Percentiles rank a stretch among this genome's conserved stretches.
Conservation (phyloP, 768 basidiomycete species). For the Lactarius evosmus region DNA sequence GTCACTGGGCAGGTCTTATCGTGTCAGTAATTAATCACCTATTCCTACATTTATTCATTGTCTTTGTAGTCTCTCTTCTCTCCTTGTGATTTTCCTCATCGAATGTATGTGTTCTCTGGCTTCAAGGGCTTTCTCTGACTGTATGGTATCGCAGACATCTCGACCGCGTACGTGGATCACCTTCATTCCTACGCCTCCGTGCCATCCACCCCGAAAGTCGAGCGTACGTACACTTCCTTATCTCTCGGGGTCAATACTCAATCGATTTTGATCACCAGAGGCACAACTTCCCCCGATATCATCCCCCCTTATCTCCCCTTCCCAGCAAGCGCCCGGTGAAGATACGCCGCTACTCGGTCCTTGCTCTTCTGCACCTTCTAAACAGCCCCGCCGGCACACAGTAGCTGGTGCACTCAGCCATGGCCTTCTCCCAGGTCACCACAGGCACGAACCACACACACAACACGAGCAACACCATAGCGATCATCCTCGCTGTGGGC, state of each 20-base stretch:
- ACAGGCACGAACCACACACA: conserved; percentile 35
- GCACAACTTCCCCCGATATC: not conserved
- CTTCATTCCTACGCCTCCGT: conserved; percentile 60
- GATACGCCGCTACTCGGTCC: conserved; percentile 16
- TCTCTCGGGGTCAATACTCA: not conserved
- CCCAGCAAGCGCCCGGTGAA: conserved; percentile 4
- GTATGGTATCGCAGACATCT: conserved; percentile 49
- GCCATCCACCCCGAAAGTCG: conserved; percentile 31
- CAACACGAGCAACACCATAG: conserved; percentile 32
- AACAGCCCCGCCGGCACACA: conserved; percentile 7
- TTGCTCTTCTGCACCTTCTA: not conserved
- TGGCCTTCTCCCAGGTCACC: conserved; percentile 34
- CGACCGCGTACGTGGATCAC: conserved; percentile 70
- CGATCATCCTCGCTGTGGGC: conserved; percentile 15
- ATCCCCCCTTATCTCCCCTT: not conserved
- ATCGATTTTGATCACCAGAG: not conserved
- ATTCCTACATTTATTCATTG: conserved; percentile 3
- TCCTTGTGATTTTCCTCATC: conserved; percentile 70
- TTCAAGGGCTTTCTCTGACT: conserved; percentile 6
- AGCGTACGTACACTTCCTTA: conserved; percentile 10
- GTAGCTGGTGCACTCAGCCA: conserved; percentile 7
- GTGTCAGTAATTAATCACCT: conserved; percentile 49
- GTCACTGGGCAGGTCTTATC: conserved; percentile 63
- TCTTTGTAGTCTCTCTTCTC: conserved; percentile 50
- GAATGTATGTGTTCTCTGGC: conserved; percentile 55